Evolutionary conservation across 2,329 filamentous ascomycete genomes (phyloP), one percentile per base, ranked within the genome.

Genomic region (Colletotrichum coccodes): DNA sequence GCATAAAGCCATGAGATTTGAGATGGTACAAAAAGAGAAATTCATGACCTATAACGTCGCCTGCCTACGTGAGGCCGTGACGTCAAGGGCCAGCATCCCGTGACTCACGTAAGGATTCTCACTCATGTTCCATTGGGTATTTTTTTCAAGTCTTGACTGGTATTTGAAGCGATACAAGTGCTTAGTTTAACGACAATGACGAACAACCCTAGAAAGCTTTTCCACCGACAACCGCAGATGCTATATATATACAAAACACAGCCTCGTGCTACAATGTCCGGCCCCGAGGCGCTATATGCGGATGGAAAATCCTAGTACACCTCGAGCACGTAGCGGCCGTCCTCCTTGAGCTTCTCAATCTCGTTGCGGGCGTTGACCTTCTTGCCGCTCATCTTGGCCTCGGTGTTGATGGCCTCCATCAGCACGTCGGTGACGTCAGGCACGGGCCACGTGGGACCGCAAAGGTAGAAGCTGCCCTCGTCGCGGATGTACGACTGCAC

Each of bases 301-400:
- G 12, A 42, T 12, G 21, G 2, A 4, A 21, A 38, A 21, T 26
- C 1, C 71, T 93, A 98, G 82, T 98, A 98, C 64, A 98, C 96
- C 84, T 99, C 96, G 63, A 99, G 87, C 60, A 99, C 95, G 83
- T 98, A 99, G 78, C 96, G 88, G 71, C 92, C 89, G 75, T 94
- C 92, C 80, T 99, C 96, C 92, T 99, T 99, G 75, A 99, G 85
- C 83, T 92, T 92, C 86, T 99, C 97, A 84, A 99, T 98, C 87
- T 97, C 94, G 87, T 95, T 95, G 75, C 87, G 86, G 3, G 92
- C 84, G 77, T 97, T 94, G 46, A 97, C 87, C 90, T 95, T 98
- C 85, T 92, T 94, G 64, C 90, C 89, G 71, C 80, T 85, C 56
- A 80, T 81, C 86, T 89, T 90, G 53, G 91, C 93, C 77, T 97